Conservation (phyloP, 768 basidiomycete species). For the Suillus ampliporus region DNA sequence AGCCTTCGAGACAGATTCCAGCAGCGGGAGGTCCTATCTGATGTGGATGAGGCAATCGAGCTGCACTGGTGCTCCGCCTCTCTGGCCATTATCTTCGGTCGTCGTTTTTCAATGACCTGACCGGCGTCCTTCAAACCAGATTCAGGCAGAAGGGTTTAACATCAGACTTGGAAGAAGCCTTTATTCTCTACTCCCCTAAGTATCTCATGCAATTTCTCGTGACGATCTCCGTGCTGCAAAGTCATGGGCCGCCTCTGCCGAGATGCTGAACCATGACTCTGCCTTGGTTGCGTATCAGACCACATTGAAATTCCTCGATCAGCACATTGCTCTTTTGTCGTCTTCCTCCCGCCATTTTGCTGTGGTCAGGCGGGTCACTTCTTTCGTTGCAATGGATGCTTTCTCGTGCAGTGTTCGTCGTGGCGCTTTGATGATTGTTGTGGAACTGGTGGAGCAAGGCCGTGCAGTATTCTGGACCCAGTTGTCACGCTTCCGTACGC, state of each 20-base stretch:
- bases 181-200: not conserved
- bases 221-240: constrained; percentile 16
- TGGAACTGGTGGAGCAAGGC: constrained; percentile 38
- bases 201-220: not conserved
- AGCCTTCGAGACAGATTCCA: no score
- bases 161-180: not conserved
- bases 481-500: constrained; percentile 28
- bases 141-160: no score
- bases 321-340: constrained; percentile 22
- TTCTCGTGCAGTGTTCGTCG: constrained; percentile 32
- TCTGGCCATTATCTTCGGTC: no score
- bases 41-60: no score
- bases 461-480: constrained; percentile 42
- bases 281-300: constrained; percentile 35
- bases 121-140: no score
- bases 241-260: constrained; percentile 26
- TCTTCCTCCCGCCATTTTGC: constrained; percentile 22
- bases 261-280: constrained; percentile 23
- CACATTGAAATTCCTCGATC: constrained; percentile 31
- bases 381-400: constrained; percentile 30
- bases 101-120: no score
- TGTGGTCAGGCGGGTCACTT: constrained; percentile 14
- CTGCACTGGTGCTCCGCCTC: not conserved
- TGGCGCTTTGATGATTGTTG: constrained; percentile 25
- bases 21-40: no score